Percentiles rank a stretch among this genome's conserved stretches.
These are phyloP conservation scores for Diaporthe citrichinensis DNA, from an alignment of 2,329 filamentous ascomycete genomes.

Conservation along the genomic window DNA sequence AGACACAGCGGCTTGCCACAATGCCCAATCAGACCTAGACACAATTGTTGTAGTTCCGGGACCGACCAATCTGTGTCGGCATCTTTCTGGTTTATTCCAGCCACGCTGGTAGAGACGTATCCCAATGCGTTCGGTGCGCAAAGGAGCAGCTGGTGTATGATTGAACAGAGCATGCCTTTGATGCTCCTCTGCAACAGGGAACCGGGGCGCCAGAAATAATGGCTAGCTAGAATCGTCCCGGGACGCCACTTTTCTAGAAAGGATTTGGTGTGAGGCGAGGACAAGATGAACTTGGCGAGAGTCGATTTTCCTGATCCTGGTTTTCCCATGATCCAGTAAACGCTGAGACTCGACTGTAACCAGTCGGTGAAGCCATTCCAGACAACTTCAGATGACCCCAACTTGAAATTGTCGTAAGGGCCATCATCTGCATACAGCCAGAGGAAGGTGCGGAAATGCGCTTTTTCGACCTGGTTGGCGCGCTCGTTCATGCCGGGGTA, in stretches of 20 bases:
- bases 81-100: not conserved
- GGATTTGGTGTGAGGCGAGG: constrained; percentile 35
- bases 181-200: constrained; percentile 45
- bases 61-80: constrained; percentile 42
- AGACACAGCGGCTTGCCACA: constrained; percentile 36
- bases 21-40: not conserved
- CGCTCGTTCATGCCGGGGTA: not conserved
- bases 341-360: not conserved
- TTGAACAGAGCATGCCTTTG: constrained; percentile 47
- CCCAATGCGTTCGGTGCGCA: not conserved
- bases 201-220: constrained; percentile 52
- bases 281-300: constrained; percentile 48
- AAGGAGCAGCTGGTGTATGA: constrained; percentile 44
- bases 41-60: not conserved
- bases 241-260: constrained; percentile 44
- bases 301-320: constrained; percentile 52
- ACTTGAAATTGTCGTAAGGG: too few species aligned
- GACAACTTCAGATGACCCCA: too few species aligned
- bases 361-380: constrained; percentile 3
- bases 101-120: accelerated
- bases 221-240: constrained; percentile 38
- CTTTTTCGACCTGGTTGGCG: not conserved
- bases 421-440: too few species aligned
- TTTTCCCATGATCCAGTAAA: constrained; percentile 52
- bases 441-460: not conserved